These are phyloP conservation scores for Pythium chondricola DNA, from an alignment of 352 stramenopile genomes.

Conservation along the genomic window DNA sequence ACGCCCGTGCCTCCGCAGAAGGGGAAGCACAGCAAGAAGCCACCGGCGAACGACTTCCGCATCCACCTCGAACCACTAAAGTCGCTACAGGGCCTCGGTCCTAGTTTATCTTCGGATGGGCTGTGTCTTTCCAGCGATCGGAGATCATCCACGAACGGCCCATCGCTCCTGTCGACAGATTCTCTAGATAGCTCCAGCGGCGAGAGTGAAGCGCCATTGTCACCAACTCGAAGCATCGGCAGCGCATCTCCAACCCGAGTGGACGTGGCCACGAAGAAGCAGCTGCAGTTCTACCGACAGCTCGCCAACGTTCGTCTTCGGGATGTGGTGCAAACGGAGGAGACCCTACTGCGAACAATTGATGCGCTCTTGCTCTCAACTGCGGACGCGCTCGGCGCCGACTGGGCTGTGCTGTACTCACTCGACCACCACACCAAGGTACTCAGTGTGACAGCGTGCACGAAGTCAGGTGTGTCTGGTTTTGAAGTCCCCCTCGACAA, in stretches of 20 bases:
- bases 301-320: constrained; percentile 44
- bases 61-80: constrained; percentile 61
- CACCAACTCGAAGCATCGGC: neutral
- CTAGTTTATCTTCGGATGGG: constrained; percentile 9
- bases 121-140: neutral
- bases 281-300: constrained; percentile 55
- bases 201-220: no score
- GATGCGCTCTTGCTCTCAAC: constrained; percentile 34
- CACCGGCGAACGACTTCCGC: constrained; percentile 36
- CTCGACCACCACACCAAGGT: constrained; percentile 26
- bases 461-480: constrained; percentile 28
- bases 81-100: constrained; percentile 24
- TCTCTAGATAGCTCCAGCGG: neutral
- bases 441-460: constrained; percentile 48
- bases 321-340: constrained; percentile 32
- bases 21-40: constrained; percentile 47
- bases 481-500: constrained; percentile 48
- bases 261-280: constrained; percentile 22
- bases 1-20: constrained; percentile 54
- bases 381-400: constrained; percentile 31
- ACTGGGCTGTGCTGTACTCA: constrained; percentile 50
- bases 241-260: neutral
- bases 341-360: constrained; percentile 38
- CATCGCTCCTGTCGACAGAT: neutral
- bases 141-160: neutral